These are phyloP conservation scores for Sarocladium brachiariae DNA, from an alignment of 2,329 filamentous ascomycete genomes.

Conservation along the genomic window DNA sequence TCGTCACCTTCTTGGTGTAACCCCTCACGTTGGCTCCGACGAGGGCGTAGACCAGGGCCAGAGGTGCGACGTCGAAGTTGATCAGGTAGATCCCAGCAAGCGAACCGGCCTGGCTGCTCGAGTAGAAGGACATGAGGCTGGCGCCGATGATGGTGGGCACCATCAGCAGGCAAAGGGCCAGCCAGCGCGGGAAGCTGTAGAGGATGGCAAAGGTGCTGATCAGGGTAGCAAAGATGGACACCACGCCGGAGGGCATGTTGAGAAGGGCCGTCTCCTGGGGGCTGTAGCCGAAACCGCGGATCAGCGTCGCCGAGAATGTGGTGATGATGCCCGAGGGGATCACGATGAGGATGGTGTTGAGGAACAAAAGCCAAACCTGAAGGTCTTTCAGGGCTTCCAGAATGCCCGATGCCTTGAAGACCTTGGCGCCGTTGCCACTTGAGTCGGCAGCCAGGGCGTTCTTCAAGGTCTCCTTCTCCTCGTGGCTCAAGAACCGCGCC, in stretches of 20 bases:
- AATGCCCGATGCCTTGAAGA: conserved; percentile 32
- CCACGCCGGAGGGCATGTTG: conserved; percentile 10
- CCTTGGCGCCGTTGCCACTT: conserved; percentile 33
- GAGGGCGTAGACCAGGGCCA: conserved; percentile 16
- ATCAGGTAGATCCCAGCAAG: conserved; percentile 21
- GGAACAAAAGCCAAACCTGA: conserved; percentile 18
- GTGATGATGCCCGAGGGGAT: conserved; percentile 25
- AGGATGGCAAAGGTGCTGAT: conserved; percentile 15
- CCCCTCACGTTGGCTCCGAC: conserved; percentile 23
- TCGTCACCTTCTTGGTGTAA: conserved; percentile 28
- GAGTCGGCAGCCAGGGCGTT: conserved; percentile 48
- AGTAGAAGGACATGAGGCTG: conserved; percentile 21
- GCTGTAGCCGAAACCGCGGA: conserved; percentile 14
- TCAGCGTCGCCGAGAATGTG: conserved; percentile 9
- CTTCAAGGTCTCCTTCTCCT: conserved; percentile 37
- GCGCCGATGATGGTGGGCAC: conserved; percentile 19
- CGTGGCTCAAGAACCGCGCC: conserved; percentile 36
- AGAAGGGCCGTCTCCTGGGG: conserved; percentile 12
- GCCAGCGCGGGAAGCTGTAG: conserved; percentile 21
- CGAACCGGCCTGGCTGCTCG: conserved; percentile 17
- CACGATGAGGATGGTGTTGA: not conserved
- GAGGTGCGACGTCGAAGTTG: conserved; percentile 20
- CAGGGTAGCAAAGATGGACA: conserved; percentile 10
- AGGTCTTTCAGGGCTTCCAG: conserved; percentile 32
- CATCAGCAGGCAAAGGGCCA: conserved; percentile 19